Conservation (phyloP, 2,329 filamentous ascomycete species). For the Emergomyces africanus region DNA sequence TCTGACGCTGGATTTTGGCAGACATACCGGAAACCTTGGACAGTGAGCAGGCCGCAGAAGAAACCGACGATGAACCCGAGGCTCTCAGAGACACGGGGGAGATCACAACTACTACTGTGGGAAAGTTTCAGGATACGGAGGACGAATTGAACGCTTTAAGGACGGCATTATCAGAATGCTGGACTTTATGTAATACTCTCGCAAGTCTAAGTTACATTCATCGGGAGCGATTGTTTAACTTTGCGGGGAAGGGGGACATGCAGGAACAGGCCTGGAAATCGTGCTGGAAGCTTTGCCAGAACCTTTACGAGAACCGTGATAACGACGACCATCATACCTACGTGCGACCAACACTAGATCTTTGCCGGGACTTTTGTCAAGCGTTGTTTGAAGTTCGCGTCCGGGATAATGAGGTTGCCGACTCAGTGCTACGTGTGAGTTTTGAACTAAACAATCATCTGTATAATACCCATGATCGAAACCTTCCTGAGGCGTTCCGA, state of each 20-base stretch:
- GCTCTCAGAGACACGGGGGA: slow-evolving; percentile 13
- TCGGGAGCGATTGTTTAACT: slow-evolving; percentile 64
- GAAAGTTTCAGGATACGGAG: slow-evolving; percentile 37
- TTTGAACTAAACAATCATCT: slow-evolving; percentile 94
- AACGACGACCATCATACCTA: slow-evolving; percentile 52
- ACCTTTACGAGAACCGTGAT: slow-evolving; percentile 69
- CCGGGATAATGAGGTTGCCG: slow-evolving; percentile 62
- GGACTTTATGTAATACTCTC: slow-evolving; percentile 86
- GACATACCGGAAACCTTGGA: slow-evolving; percentile 23
- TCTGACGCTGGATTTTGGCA: slow-evolving; percentile 8
- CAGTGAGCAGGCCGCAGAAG: slow-evolving; percentile 7
- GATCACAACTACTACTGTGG: slow-evolving; percentile 19
- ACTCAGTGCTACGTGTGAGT: slow-evolving; percentile 81
- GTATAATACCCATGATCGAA: slow-evolving; percentile 80
- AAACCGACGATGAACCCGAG: slow-evolving; percentile 15
- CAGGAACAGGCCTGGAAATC: slow-evolving; percentile 87
- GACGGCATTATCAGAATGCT: slow-evolving; percentile 72
- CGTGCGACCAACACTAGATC: slow-evolving; percentile 63
- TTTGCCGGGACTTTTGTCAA: slow-evolving; percentile 87
- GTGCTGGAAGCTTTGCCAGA: slow-evolving; percentile 87
- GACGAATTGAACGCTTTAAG: slow-evolving; percentile 53
- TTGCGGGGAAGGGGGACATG: slow-evolving; percentile 57
- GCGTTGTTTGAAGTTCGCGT: slow-evolving; percentile 75
- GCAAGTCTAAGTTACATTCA: slow-evolving; percentile 76
- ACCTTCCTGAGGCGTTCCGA: slow-evolving; percentile 71